These are phyloP conservation scores for Candida nemodendra DNA, from an alignment of 805 yeast species.

Conservation along the genomic window DNA sequence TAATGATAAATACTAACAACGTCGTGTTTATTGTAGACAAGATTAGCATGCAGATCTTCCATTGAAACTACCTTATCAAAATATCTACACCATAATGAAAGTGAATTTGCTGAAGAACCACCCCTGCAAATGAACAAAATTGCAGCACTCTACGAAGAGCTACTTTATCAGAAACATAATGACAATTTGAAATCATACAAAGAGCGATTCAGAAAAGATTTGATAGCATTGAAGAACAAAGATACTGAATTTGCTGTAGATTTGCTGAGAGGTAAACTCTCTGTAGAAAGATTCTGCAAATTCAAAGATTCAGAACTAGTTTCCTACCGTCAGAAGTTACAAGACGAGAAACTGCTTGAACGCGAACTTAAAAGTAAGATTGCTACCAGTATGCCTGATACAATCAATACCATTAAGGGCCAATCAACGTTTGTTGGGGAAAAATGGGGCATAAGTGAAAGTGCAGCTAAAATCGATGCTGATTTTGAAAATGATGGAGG, in stretches of 20 bases:
- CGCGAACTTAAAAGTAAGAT: conserved; percentile 32
- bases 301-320: conserved; percentile 25
- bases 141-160: conserved; percentile 26
- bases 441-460: conserved; percentile 36
- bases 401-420: conserved; percentile 27
- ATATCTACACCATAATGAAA: conserved; percentile 2
- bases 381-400: conserved; percentile 25
- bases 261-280: conserved; percentile 19
- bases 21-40: conserved; percentile 15
- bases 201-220: conserved; percentile 31
- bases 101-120: conserved; percentile 2
- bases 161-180: conserved; percentile 16
- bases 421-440: conserved; percentile 28
- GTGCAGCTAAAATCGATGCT: conserved; percentile 34
- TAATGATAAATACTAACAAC: background rate
- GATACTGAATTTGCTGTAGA: conserved; percentile 26
- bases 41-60: conserved; percentile 25
- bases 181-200: conserved; percentile 23
- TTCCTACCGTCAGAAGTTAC: conserved; percentile 27
- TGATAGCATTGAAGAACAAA: conserved; percentile 29
- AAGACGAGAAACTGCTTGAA: conserved; percentile 29
- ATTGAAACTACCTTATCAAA: conserved; percentile 18
- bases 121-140: conserved; percentile 2
- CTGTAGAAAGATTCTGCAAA: conserved; percentile 21
- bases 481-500: conserved; percentile 24